Evolutionary conservation across 225 moss, liverwort and hornwort genomes (phyloP).

Genomic region (Pleurozium schreberi): DNA sequence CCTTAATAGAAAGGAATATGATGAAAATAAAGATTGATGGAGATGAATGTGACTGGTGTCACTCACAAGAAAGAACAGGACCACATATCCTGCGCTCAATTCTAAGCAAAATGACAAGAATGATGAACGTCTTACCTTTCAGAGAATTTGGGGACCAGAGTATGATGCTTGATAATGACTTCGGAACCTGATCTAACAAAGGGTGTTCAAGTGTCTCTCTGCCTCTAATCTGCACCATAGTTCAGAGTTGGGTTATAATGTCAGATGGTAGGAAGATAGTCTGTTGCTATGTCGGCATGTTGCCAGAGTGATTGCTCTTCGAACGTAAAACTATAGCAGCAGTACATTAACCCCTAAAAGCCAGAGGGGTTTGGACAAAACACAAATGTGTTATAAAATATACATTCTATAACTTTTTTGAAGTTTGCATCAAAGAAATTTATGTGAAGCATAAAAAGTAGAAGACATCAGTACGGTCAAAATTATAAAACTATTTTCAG

Average conservation of each 20-base stretch:
- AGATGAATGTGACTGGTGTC: neutral
- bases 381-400: too few species aligned
- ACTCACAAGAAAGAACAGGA: neutral
- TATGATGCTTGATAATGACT: slow-evolving; percentile 49
- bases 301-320: neutral
- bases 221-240: slow-evolving; percentile 61
- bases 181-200: slow-evolving; percentile 36
- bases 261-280: neutral
- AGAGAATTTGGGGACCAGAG: slow-evolving; percentile 45
- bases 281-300: neutral
- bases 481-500: too few species aligned
- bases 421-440: too few species aligned
- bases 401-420: too few species aligned
- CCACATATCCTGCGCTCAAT: neutral
- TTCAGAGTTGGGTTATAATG: neutral
- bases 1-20: neutral
- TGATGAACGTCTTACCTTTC: slow-evolving; percentile 2
- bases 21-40: neutral
- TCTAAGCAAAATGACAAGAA: neutral
- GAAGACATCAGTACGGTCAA: too few species aligned
- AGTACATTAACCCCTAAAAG: too few species aligned
- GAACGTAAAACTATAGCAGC: neutral
- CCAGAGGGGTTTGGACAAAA: too few species aligned
- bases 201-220: slow-evolving; percentile 58
- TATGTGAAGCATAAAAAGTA: too few species aligned